phyloP scores from a whole-genome alignment of 345 rosid genomes.

The Diplotaxis tenuifolia region DNA sequence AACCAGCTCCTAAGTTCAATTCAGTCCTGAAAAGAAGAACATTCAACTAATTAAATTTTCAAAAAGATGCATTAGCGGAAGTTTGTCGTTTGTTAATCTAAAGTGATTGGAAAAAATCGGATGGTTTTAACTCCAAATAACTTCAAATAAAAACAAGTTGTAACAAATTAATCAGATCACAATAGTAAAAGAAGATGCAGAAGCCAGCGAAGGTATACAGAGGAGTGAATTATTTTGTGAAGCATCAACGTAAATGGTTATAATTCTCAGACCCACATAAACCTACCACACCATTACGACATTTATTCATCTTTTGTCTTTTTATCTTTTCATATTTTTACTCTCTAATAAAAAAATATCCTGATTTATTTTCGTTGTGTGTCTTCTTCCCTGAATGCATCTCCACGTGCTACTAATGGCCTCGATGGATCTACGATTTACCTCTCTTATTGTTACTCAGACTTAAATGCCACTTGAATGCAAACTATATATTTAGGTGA shows the following conservation, averaged over 20 bases:
- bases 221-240: slow-evolving; percentile 18
- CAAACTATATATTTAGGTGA: slow-evolving; percentile 30
- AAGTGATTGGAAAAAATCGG: neutral
- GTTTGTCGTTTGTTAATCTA: neutral
- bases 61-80: neutral
- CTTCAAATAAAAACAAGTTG: neutral
- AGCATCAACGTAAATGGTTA: slow-evolving; percentile 10
- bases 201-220: slow-evolving; percentile 12
- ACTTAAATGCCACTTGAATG: slow-evolving; percentile 34
- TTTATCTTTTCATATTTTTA: neutral
- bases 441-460: slow-evolving; percentile 27
- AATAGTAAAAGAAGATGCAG: slow-evolving; percentile 5
- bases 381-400: slow-evolving; percentile 21
- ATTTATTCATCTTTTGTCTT: slow-evolving; percentile 1
- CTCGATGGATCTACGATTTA: slow-evolving; percentile 23
- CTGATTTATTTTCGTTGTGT: neutral
- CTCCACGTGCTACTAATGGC: slow-evolving; percentile 33
- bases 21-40: neutral
- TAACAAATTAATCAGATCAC: neutral
- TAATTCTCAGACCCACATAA: slow-evolving; percentile 24
- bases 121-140: neutral
- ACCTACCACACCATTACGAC: slow-evolving; percentile 16
- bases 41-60: neutral
- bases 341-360: slow-evolving; percentile 2
- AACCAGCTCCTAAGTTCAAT: neutral